Percentiles rank a stretch among this genome's conserved stretches.
Conservation (phyloP, 108 stramenopile species). For the Cyclotella atomus region DNA sequence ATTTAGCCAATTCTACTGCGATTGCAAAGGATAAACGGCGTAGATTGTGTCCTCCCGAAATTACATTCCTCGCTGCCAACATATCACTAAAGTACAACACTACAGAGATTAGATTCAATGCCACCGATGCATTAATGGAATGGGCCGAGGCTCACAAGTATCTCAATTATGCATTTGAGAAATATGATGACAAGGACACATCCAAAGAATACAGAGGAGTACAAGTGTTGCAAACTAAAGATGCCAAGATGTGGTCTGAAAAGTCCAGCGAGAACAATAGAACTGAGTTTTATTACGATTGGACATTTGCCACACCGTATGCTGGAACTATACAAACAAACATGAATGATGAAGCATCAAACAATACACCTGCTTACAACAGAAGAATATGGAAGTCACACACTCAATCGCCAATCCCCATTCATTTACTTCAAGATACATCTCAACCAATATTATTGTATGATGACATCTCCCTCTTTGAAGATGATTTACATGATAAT, state of each 20-base stretch:
- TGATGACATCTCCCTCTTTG: slow-evolving; percentile 70
- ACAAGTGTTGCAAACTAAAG: slow-evolving; percentile 56
- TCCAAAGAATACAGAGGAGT: slow-evolving; percentile 58
- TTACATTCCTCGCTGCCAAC: slow-evolving; percentile 69
- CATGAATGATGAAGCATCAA: neutral
- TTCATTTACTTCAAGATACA: slow-evolving; percentile 62
- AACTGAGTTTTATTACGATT: slow-evolving; percentile 76
- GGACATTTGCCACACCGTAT: slow-evolving; percentile 80
- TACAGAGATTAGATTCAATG: slow-evolving; percentile 47
- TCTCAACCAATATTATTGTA: slow-evolving; percentile 73
- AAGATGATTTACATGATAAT: slow-evolving; percentile 88
- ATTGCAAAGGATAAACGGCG: slow-evolving; percentile 15
- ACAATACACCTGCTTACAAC: slow-evolving; percentile 1
- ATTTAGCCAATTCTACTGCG: slow-evolving; percentile 15
- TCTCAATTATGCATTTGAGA: slow-evolving; percentile 35
- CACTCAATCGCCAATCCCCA: slow-evolving; percentile 52
- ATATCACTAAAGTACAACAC: slow-evolving; percentile 41
- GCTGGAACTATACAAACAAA: slow-evolving; percentile 28
- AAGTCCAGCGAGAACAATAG: slow-evolving; percentile 15
- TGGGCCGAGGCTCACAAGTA: slow-evolving; percentile 73
- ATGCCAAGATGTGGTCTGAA: slow-evolving; percentile 68
- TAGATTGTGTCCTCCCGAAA: slow-evolving; percentile 71
- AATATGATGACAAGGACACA: neutral
- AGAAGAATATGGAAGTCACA: slow-evolving; percentile 51
- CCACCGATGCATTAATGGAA: slow-evolving; percentile 61